Percentiles rank a stretch among this genome's conserved stretches.
Conservation (phyloP, 2,329 filamentous ascomycete genomes). For the Apiospora aurea region DNA sequence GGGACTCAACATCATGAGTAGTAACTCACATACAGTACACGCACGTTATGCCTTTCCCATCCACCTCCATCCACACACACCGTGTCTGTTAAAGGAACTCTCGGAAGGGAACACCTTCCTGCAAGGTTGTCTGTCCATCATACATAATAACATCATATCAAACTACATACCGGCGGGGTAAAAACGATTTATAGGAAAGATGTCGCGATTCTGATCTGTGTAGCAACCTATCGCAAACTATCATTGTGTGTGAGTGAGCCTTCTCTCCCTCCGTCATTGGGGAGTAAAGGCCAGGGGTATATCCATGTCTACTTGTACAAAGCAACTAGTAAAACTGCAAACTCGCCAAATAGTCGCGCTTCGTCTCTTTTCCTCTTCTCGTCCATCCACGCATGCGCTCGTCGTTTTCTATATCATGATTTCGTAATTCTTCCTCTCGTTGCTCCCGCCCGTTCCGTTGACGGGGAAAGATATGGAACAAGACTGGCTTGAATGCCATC, state of each 20-base stretch:
- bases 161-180: too few relatives aligned
- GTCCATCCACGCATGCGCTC: neutral
- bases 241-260: neutral
- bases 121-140: too few relatives aligned
- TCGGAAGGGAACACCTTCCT: too few relatives aligned
- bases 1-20: too few relatives aligned
- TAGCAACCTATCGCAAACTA: neutral
- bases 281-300: neutral
- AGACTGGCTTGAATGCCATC: neutral
- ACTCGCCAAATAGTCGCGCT: neutral
- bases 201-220: neutral
- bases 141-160: too few relatives aligned
- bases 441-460: too few relatives aligned
- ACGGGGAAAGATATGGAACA: neutral
- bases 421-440: neutral
- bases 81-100: too few relatives aligned
- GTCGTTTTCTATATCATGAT: neutral
- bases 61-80: too few relatives aligned
- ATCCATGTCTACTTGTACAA: conserved; percentile 9
- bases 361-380: neutral
- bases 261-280: neutral
- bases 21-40: too few relatives aligned
- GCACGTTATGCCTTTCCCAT: too few relatives aligned
- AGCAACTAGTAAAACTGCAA: neutral
- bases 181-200: neutral